phyloP scores from a whole-genome alignment of 768 basidiomycete genomes.

The Leccinum variicolor region DNA sequence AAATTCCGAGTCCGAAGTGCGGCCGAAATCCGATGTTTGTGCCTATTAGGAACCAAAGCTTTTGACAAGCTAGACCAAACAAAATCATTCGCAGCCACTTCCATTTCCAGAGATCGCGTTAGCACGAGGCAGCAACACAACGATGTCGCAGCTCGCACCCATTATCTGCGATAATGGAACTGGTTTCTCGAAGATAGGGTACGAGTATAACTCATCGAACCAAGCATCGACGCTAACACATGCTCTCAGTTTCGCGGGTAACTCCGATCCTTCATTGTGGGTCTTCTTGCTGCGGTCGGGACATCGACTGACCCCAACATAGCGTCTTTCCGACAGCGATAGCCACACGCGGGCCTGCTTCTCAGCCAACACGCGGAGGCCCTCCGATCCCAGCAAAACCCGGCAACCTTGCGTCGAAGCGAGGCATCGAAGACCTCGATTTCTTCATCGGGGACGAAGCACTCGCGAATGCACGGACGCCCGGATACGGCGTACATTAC shows the following conservation, averaged over 20 bases:
- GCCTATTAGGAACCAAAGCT: constrained; percentile 23
- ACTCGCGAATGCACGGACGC: constrained; percentile 91
- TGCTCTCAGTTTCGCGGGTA: constrained; percentile 82
- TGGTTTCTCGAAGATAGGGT: constrained; percentile 97
- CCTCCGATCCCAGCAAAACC: constrained; percentile 83
- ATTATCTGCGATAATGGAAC: constrained; percentile 99
- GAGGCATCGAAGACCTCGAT: constrained; percentile 97
- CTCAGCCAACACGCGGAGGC: constrained; percentile 58
- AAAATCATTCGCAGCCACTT: constrained; percentile 14
- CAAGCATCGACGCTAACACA: constrained; percentile 9
- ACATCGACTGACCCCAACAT: constrained; percentile 4
- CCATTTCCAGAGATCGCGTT: constrained; percentile 7
- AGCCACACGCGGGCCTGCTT: constrained; percentile 72
- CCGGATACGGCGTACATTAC: constrained; percentile 90
- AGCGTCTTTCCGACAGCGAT: constrained; percentile 99
- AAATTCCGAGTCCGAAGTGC: background rate
- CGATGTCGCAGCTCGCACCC: constrained; percentile 84
- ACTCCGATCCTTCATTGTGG: constrained; percentile 97
- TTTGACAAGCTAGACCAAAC: constrained; percentile 23
- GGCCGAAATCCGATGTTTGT: constrained; percentile 15
- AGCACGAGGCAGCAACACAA: constrained; percentile 7
- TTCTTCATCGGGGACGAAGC: constrained; percentile 99
- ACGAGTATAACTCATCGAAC: constrained; percentile 21
- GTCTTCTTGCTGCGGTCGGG: constrained; percentile 28
- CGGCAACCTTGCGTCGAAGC: constrained; percentile 90